These are phyloP conservation scores for Mortierella sp. DNA, from an alignment of 371 early-diverging fungal species.

Conservation along the genomic window DNA sequence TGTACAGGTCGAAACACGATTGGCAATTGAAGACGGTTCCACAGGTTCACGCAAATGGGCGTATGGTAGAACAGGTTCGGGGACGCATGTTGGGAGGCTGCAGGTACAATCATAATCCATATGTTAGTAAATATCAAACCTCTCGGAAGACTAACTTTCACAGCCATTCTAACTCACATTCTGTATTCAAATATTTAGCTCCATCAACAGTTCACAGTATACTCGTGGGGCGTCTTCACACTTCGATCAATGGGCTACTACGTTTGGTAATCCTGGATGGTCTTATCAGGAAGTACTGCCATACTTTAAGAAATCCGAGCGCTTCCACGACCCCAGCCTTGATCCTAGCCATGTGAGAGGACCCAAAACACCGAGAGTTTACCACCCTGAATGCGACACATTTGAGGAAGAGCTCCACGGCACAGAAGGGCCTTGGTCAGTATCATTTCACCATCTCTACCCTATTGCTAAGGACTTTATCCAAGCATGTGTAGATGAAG, in stretches of 20 bases:
- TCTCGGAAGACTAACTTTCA: neutral
- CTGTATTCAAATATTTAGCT: conserved; percentile 11
- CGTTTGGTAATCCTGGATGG: conserved; percentile 27
- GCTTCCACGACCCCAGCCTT: conserved; percentile 24
- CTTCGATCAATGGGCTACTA: conserved; percentile 23
- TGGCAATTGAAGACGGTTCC: conserved; percentile 30
- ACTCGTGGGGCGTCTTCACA: conserved; percentile 46
- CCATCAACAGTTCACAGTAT: conserved; percentile 55
- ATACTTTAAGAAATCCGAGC: conserved; percentile 34
- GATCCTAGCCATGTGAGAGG: conserved; percentile 2
- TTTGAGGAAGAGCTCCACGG: conserved; percentile 31
- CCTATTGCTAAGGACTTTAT: conserved; percentile 8
- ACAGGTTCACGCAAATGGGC: conserved; percentile 28
- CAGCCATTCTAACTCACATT: too few relatives aligned
- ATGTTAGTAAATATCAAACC: neutral
- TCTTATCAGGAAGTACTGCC: conserved; percentile 18
- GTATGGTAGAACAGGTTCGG: conserved; percentile 35
- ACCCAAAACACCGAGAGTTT: conserved; percentile 4
- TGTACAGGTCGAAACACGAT: conserved; percentile 16
- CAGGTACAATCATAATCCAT: conserved; percentile 14
- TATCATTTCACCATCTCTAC: conserved; percentile 11
- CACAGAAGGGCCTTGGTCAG: conserved; percentile 32
- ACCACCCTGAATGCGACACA: conserved; percentile 19
- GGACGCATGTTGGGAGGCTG: conserved; percentile 57
- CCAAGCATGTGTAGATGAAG: conserved; percentile 6